Evolutionary conservation across 73 alveolate genomes (phyloP), one percentile per base, ranked within the genome.

Genomic region (Paramecium sonneborni): DNA sequence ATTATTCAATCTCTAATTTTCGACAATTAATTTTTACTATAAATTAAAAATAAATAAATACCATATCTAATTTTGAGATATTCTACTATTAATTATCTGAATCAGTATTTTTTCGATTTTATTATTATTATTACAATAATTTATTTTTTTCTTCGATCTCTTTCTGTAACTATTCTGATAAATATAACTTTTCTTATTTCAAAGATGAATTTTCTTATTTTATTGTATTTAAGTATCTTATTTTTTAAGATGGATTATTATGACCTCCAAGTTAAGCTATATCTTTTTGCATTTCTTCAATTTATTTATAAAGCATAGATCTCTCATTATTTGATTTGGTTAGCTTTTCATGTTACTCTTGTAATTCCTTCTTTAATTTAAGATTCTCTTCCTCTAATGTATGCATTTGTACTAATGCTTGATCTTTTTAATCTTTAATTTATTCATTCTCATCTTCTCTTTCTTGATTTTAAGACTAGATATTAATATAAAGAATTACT

Each of bases 61-160:
- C 86, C 55, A 72, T 34, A 72, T 72, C 86, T 35, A 72, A 32
- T 62, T 62, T 62, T 11, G 84, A 26, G 20, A 26, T 3, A 28
- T 57, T 57, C 18, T 57, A 28, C 18, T 57, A 28, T 30, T 26
- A 62, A 62, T 1, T 74, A 34, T 74, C 87, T 15, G 35, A 37
- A 11, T 37, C 87, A 18, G 87, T 34, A n/a, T 74, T 28, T 79
- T 79, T 46, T 74, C 58, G 2, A 35, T 32, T 21, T 37, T 35
- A 21, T 38, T 74, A 35, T 79, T 79, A 38, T 20, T 43, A 15
- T 5, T 39, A 21, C 18, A 79, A 30, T 79, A 79, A 23, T 46
- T 79, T 79, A 79, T 79, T 79, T 44, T 79, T 79, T 46, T 79
- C 90, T 34, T 79, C 90, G 15, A 79, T 79, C 41, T 79, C 90